phyloP scores from a whole-genome alignment of 805 yeast genomes.

The Grigorovia humatica region DNA sequence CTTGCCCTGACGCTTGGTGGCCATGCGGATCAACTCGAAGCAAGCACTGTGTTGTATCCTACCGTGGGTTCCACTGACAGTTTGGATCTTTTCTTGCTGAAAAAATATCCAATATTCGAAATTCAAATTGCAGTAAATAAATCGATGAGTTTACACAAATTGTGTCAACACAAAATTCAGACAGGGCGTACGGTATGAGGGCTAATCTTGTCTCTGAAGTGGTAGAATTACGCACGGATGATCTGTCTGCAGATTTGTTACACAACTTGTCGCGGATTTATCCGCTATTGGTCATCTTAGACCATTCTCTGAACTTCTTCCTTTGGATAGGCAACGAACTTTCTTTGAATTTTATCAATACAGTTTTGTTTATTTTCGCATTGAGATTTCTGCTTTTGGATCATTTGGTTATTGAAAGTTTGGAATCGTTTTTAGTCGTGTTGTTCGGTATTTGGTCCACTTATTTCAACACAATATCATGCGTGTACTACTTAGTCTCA shows the following conservation, averaged over 20 bases:
- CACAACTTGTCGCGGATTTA: constrained; percentile 8
- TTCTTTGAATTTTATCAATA: constrained; percentile 19
- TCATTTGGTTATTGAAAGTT: not conserved
- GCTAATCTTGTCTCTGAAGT: not conserved
- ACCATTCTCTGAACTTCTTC: constrained; percentile 16
- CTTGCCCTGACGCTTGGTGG: not conserved
- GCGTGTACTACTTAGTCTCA: constrained; percentile 15
- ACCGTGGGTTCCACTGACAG: no score
- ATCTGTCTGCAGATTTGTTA: not conserved
- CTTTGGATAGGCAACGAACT: constrained; percentile 24
- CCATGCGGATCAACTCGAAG: not conserved
- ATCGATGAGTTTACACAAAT: not conserved
- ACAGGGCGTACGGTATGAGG: not conserved
- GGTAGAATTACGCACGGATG: not conserved
- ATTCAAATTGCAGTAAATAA: not conserved
- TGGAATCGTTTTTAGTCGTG: constrained; percentile 3
- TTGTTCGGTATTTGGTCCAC: constrained; percentile 19
- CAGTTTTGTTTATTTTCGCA: constrained; percentile 11
- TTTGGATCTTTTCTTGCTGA: not conserved
- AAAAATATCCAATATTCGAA: not conserved
- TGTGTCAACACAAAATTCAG: not conserved
- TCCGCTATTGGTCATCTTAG: constrained; percentile 21
- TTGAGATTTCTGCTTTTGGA: constrained; percentile 6
- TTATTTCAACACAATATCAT: constrained; percentile 8
- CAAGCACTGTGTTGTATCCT: not conserved